Evolutionary conservation across 2,329 filamentous ascomycete species (phyloP).

Genomic region (Gremmenia infestans): DNA sequence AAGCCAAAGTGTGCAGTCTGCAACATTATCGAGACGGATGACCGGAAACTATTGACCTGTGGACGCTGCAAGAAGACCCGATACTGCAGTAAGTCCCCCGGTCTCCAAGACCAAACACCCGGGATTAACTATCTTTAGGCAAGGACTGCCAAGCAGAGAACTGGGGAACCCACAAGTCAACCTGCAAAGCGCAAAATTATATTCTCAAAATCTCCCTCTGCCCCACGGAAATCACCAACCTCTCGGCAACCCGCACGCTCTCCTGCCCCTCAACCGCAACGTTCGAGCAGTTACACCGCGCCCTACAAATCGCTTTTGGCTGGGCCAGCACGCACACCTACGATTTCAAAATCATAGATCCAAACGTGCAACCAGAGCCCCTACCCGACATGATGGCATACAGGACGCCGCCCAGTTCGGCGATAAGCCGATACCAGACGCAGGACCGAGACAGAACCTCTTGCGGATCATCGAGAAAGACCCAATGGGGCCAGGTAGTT

Average conservation of each 20-base stretch:
- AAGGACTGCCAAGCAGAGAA: background rate
- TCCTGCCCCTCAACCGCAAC: background rate
- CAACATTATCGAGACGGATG: background rate
- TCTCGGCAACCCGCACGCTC: background rate
- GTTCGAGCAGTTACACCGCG: background rate
- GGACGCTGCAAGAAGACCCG: background rate
- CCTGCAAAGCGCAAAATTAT: background rate
- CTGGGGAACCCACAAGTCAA: background rate
- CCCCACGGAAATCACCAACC: background rate
- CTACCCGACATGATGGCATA: background rate
- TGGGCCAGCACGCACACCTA: background rate
- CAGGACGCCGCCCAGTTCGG: background rate
- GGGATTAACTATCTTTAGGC: background rate
- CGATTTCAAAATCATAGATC: background rate
- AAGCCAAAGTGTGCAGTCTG: background rate
- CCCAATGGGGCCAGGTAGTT: background rate
- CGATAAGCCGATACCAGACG: background rate
- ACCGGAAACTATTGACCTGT: background rate
- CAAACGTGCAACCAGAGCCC: background rate
- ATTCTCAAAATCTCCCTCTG: background rate
- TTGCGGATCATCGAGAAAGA: conserved; percentile 1
- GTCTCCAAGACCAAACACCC: no score
- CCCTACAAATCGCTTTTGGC: background rate
- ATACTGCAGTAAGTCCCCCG: background rate
- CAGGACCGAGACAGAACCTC: background rate